A percentile compares a stretch with the other conserved stretches of the same genome.
phyloP scores from a whole-genome alignment of 208 protist species.

The Crithidia fasciculata region DNA sequence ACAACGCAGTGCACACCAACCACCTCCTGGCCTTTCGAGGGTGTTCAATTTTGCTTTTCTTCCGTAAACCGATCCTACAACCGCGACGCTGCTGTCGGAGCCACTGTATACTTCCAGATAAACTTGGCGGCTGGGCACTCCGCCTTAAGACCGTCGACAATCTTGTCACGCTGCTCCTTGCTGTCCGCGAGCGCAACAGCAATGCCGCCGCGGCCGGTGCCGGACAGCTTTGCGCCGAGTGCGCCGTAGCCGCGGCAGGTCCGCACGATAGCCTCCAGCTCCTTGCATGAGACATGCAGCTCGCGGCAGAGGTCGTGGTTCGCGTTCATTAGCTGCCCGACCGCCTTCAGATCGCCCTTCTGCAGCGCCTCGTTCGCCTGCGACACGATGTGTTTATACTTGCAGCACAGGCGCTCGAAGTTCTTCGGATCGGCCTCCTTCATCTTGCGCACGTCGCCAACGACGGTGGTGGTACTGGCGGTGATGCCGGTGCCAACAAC shows the following conservation, averaged over 20 bases:
- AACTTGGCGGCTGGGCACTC: slow-evolving; percentile 66
- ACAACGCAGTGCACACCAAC: too few species aligned
- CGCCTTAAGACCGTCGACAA: slow-evolving; percentile 45
- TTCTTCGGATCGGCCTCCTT: slow-evolving; percentile 44
- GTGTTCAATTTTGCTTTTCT: background rate
- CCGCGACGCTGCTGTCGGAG: slow-evolving; percentile 13
- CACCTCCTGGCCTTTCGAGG: background rate
- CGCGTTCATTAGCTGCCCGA: slow-evolving; percentile 71
- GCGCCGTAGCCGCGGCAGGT: slow-evolving; percentile 48
- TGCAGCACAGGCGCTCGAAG: slow-evolving; percentile 48
- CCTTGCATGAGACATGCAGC: slow-evolving; percentile 63
- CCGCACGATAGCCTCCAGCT: slow-evolving; percentile 77
- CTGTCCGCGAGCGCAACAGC: slow-evolving; percentile 57
- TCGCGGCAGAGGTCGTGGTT: slow-evolving; percentile 73
- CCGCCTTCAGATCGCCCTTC: slow-evolving; percentile 36
- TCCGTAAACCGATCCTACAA: slow-evolving; percentile 6
- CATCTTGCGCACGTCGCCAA: slow-evolving; percentile 61
- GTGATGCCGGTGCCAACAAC: slow-evolving; percentile 88
- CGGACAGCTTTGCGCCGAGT: slow-evolving; percentile 82
- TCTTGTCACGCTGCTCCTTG: slow-evolving; percentile 37
- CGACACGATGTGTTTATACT: slow-evolving; percentile 49
- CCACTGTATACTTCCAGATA: slow-evolving; percentile 76
- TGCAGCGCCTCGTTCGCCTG: slow-evolving; percentile 51
- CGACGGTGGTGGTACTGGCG: slow-evolving; percentile 72
- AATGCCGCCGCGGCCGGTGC: slow-evolving; percentile 83